phyloP scores from a whole-genome alignment of 2,329 filamentous ascomycete species.

The Epicoccum sorghinum region DNA sequence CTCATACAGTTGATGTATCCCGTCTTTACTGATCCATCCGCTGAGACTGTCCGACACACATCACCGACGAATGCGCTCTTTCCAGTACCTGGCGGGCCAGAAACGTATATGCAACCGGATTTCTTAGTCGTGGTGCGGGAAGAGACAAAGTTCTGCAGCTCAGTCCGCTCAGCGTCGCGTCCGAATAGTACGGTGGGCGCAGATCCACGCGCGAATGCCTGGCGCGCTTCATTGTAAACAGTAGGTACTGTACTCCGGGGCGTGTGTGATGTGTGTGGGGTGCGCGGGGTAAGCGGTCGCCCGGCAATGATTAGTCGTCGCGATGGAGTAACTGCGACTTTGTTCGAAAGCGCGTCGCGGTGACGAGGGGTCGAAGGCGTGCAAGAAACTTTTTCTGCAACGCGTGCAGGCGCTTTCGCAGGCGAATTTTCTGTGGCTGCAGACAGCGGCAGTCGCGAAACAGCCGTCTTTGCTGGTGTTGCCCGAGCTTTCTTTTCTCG shows the following conservation, averaged over 20 bases:
- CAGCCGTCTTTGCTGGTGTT: constrained; percentile 54
- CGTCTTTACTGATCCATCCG: constrained; percentile 63
- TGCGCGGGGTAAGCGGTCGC: constrained; percentile 76
- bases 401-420: constrained; percentile 55
- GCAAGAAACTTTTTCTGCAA: constrained; percentile 53
- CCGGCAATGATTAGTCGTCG: constrained; percentile 81
- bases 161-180: constrained; percentile 70
- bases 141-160: constrained; percentile 72
- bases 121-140: constrained; percentile 64
- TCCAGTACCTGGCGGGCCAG: constrained; percentile 92
- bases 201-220: constrained; percentile 82
- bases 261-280: constrained; percentile 75
- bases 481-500: constrained; percentile 41
- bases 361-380: constrained; percentile 77
- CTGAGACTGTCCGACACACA: constrained; percentile 67
- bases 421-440: constrained; percentile 55
- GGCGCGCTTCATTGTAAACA: constrained; percentile 84
- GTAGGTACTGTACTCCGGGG: constrained; percentile 70
- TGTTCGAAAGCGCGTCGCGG: constrained; percentile 75
- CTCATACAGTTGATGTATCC: constrained; percentile 97
- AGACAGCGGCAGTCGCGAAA: constrained; percentile 52
- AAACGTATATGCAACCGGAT: constrained; percentile 90
- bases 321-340: constrained; percentile 77
- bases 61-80: constrained; percentile 94
- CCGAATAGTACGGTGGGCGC: constrained; percentile 78